A percentile compares a stretch with the other conserved stretches of the same genome.
These are phyloP conservation scores for Clonostachys byssicola DNA, from an alignment of 2,329 filamentous ascomycete genomes.

Conservation along the genomic window DNA sequence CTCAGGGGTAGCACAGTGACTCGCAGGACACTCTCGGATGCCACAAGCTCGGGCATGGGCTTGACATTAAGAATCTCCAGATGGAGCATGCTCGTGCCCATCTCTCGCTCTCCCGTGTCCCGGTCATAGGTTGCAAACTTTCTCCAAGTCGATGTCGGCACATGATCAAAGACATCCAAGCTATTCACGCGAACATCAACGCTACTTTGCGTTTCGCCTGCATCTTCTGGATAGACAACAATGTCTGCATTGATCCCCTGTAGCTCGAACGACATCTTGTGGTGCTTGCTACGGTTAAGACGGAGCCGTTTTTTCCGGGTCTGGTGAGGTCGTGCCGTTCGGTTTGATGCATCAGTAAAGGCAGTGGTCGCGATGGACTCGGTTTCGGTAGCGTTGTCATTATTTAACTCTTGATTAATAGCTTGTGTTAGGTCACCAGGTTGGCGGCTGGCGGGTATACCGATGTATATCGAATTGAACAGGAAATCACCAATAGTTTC, in stretches of 20 bases:
- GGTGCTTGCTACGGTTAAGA: conserved; percentile 78
- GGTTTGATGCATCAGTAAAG: conserved; percentile 53
- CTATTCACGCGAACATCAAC: conserved; percentile 79
- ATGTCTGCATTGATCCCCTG: conserved; percentile 80
- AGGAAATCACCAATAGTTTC: conserved; percentile 90
- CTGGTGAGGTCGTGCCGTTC: conserved; percentile 34
- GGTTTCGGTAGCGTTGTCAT: conserved; percentile 83
- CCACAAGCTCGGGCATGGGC: conserved; percentile 77
- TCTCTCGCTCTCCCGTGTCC: conserved; percentile 81
- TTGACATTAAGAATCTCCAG: conserved; percentile 84
- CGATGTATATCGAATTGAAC: conserved; percentile 99
- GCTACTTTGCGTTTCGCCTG: conserved; percentile 81
- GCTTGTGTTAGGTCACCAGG: conserved; percentile 75
- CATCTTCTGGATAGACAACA: conserved; percentile 70
- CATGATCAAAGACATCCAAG: conserved; percentile 88
- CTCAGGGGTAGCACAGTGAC: conserved; percentile 78
- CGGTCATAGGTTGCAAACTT: conserved; percentile 95
- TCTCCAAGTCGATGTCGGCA: conserved; percentile 95
- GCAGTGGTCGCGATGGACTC: conserved; percentile 82
- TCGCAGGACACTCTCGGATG: conserved; percentile 83
- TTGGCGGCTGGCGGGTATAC: conserved; percentile 81
- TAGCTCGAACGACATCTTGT: conserved; percentile 95
- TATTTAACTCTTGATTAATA: conserved; percentile 85
- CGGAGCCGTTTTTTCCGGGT: conserved; percentile 59
- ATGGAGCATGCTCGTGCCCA: conserved; percentile 84